Evolutionary conservation across 2,329 filamentous ascomycete genomes (phyloP).

Genomic region (Botrytis squamosa): DNA sequence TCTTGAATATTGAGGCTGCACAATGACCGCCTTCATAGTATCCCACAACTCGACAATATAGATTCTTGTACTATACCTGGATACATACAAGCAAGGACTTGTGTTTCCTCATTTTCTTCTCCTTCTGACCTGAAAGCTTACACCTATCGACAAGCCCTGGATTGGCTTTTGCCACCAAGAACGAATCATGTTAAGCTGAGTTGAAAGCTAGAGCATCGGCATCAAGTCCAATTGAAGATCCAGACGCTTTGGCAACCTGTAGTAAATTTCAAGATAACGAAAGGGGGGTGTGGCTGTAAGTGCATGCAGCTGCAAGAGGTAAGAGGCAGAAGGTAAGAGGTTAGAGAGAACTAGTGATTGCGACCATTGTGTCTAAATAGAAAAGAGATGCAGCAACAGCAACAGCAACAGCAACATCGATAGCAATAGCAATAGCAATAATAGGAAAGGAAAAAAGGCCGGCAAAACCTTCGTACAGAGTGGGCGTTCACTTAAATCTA

Average conservation of each 20-base stretch:
- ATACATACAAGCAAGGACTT: not conserved
- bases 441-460: not conserved
- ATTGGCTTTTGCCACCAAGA: not conserved
- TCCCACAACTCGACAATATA: not conserved
- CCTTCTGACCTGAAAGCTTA: not conserved
- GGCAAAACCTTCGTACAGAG: not conserved
- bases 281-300: not conserved
- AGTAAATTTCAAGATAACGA: not conserved
- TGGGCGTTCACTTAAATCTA: not conserved
- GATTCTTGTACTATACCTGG: not conserved
- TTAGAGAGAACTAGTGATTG: not conserved
- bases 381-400: not conserved
- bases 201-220: not conserved
- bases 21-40: not conserved
- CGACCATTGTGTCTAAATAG: not conserved
- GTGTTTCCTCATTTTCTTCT: not conserved
- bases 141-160: not conserved
- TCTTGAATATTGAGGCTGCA: not conserved
- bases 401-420: too few species aligned
- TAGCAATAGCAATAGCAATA: not conserved
- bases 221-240: not conserved
- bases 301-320: not conserved
- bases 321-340: not conserved
- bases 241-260: not conserved
- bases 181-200: slow-evolving; percentile 1